Base-by-base conservation (phyloP, 257 asterid species). In the Nicotiana noctiflora region DNA sequence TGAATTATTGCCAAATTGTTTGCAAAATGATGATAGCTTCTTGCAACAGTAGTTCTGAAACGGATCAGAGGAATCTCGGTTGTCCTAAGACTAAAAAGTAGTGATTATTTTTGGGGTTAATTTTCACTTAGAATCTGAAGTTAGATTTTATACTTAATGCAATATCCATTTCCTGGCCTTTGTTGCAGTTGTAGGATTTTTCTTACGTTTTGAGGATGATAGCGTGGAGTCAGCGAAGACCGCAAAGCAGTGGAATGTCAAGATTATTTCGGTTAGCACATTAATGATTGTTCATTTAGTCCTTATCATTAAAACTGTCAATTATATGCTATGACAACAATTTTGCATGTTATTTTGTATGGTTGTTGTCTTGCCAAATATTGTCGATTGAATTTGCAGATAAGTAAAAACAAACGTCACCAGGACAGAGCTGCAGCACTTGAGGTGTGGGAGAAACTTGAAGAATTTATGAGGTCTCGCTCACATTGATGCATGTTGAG, bases 361-460 rank as follows among this genome's bases (percentile, higher is more conserved):
- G 61, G 34, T 72, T 49, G 13, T 46, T 51, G 61, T 3, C 62
- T 74, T 49, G 49, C n/a, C 17, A 49, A 72, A 21, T 23, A 49
- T 49, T 74, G 62, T 25, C 10, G 25, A 74, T 21, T 77, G 31
- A 53, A 29, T 88, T 81, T 85, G 77, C 95, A 96, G 98, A 90
- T 96, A 18, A 94, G 99, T 88, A 96, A 94, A 89, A 96, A 96
- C 83, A 93, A 96, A 87, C 85, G 99, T 1, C 99, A 96, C 84
- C 99, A 94, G 82, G 98, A 94, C 84, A 88, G 98, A 85, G 97
- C 98, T 85, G 99, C 99, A 29, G 99, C 99, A 6, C 96, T 96
- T 74, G 98, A 96, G 92, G 98, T 96, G 83, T 96, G 99, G 99
- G 97, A 96, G 76, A 94, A 92, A 77, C 98, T 96, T 64, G 99